Evolutionary conservation across 192 early-diverging fungal genomes (phyloP), one percentile per base, ranked within the genome.

Genomic region (Obelidium mucronatum): DNA sequence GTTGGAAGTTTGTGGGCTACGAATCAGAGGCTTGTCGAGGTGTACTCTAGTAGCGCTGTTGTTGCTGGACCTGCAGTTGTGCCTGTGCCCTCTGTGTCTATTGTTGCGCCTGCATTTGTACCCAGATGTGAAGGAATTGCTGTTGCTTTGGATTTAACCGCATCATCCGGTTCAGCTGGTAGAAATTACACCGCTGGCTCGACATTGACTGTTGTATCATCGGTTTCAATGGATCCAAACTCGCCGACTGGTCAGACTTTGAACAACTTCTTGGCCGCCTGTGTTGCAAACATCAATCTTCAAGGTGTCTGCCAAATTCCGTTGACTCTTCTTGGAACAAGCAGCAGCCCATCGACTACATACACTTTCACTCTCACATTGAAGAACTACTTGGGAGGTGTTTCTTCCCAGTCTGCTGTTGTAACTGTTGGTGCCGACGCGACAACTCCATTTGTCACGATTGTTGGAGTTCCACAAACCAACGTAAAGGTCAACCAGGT

Each of bases 1-100:
- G 19, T 17, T 26, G 67, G 67, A 55, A 61, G 66, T 60, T 68
- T 77, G 36, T 77, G 76, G 76, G 60, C 60, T 30, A 40, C 60
- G 1, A 33, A 42, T n/a, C 66, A 67, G 22, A 36, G 19, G 5
- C 48, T 70, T 13, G 64, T 28, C 34, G 24, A 61, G 19, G n/a
- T 40, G 11, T 37, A n/a, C 28, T 2, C 15, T 11, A 77, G 76
- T 34, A 39, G n/a, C 17, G 40, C 34, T 40, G 55, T 56, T 40
- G 67, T 77, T 24, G 19, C 5, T 19, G n/a, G 34, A 28, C 76
- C 76, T 2, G 67, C 26, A 19, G 58, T 60, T 22, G 31, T 77
- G 26, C 66, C 60, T 2, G 58, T 24, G 22, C 76, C 76, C 5
- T 26, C 28, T 22, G 59, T 70, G 22, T 53, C 40, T 34, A 70